phyloP scores from a whole-genome alignment of 2,329 filamentous ascomycete genomes.

The Paraphoma sp. region DNA sequence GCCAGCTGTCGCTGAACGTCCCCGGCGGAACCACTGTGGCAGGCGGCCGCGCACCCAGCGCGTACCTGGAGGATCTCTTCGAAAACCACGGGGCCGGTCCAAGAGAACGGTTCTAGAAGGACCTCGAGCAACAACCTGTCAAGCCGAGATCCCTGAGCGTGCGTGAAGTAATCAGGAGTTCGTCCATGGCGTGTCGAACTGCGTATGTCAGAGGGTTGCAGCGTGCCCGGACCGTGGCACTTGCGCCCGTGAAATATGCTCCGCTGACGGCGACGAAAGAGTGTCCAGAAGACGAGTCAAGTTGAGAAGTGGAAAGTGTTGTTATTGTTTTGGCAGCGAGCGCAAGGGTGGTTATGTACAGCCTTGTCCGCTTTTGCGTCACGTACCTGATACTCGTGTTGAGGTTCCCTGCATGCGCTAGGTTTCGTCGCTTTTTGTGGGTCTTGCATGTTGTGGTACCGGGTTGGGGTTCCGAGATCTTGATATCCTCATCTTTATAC shows the following conservation, averaged over 20 bases:
- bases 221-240: neutral
- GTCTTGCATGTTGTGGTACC: conserved; percentile 1
- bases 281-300: neutral
- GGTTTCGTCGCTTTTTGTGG: conserved; percentile 9
- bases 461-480: neutral
- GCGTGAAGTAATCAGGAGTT: neutral
- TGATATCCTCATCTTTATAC: neutral
- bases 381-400: conserved; percentile 5
- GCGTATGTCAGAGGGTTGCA: neutral
- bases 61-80: conserved; percentile 88
- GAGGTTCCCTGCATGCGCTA: conserved; percentile 5
- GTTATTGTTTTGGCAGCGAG: neutral
- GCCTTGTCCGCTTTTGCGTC: neutral
- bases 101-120: conserved; percentile 40
- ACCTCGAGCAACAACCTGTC: conserved; percentile 20
- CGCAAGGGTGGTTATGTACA: neutral
- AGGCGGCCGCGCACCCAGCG: conserved; percentile 79
- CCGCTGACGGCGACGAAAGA: neutral
- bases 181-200: conserved; percentile 4
- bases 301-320: neutral
- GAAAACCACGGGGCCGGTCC: conserved; percentile 67
- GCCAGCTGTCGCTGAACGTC: conserved; percentile 69
- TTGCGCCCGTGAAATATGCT: neutral
- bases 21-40: conserved; percentile 55
- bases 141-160: conserved; percentile 9